These are phyloP conservation scores for Hyaloscypha hepaticicola DNA, from an alignment of 495 filamentous ascomycete species.

Conservation along the genomic window DNA sequence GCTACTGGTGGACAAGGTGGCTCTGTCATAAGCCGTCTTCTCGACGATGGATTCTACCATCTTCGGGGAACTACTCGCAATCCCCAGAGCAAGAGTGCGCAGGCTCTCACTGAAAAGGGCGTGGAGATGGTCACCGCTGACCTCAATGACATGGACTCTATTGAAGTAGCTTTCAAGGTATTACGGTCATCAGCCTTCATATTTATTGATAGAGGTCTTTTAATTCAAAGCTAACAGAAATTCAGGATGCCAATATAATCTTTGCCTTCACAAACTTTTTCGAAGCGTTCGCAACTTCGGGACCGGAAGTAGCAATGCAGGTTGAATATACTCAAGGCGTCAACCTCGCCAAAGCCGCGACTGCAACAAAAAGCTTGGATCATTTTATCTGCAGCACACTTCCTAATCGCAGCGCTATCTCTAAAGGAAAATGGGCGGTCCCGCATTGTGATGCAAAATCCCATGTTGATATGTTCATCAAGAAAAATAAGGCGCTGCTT, in stretches of 20 bases:
- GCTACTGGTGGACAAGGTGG: constrained; percentile 49
- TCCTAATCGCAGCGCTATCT: constrained; percentile 35
- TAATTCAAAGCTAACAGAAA: neutral
- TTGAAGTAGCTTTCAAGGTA: constrained; percentile 24
- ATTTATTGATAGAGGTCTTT: too few species aligned
- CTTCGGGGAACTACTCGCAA: constrained; percentile 48
- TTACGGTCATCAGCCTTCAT: too few species aligned
- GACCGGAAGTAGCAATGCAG: constrained; percentile 25
- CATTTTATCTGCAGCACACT: constrained; percentile 50
- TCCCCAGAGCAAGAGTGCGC: constrained; percentile 35
- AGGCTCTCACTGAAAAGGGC: constrained; percentile 37
- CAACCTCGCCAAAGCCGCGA: constrained; percentile 44
- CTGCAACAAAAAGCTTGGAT: constrained; percentile 39
- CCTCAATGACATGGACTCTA: constrained; percentile 25
- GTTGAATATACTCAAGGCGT: constrained; percentile 39
- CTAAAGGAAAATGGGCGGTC: constrained; percentile 33
- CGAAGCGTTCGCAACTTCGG: constrained; percentile 24
- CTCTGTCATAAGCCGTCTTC: constrained; percentile 39
- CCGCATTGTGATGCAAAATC: constrained; percentile 45
- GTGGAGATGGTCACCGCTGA: constrained; percentile 36
- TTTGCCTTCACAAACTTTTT: constrained; percentile 34
- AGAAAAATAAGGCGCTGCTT: constrained; percentile 27
- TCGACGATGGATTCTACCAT: constrained; percentile 33
- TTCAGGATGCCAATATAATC: constrained; percentile 14
- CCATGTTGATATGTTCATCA: constrained; percentile 39